phyloP scores from a whole-genome alignment of 495 filamentous ascomycete species.

The Stereocaulon alpinum region DNA sequence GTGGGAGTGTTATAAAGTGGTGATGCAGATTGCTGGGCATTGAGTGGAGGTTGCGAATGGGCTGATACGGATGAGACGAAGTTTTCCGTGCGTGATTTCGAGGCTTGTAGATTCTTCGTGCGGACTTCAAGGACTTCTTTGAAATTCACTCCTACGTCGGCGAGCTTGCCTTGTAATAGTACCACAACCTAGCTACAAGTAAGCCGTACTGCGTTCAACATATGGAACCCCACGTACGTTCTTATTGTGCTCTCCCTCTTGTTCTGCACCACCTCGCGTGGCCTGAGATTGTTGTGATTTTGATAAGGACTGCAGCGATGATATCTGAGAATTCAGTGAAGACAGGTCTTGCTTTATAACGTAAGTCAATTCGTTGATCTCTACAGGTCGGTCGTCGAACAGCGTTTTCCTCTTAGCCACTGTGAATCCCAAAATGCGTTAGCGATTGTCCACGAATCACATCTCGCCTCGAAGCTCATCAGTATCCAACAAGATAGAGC shows the following conservation, averaged over 20 bases:
- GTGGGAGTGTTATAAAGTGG: constrained; percentile 82
- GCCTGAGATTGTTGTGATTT: constrained; percentile 60
- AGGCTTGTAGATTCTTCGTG: constrained; percentile 97
- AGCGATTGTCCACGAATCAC: neutral
- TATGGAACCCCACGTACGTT: constrained; percentile 44
- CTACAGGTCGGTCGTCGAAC: constrained; percentile 91
- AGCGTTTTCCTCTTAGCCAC: constrained; percentile 94
- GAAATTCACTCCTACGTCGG: constrained; percentile 89
- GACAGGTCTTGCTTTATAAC: constrained; percentile 97
- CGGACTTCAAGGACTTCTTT: constrained; percentile 95
- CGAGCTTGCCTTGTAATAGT: constrained; percentile 83
- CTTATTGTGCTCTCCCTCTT: constrained; percentile 94
- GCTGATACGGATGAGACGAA: constrained; percentile 85
- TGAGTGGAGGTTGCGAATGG: constrained; percentile 57
- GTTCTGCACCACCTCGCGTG: constrained; percentile 46
- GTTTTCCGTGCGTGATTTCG: constrained; percentile 82
- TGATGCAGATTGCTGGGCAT: constrained; percentile 51
- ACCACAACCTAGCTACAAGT: constrained; percentile 53
- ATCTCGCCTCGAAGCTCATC: too few relatives aligned
- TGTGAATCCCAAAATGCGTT: constrained; percentile 22
- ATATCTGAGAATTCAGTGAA: constrained; percentile 78
- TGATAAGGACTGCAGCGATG: constrained; percentile 61
- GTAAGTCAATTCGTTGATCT: constrained; percentile 92
- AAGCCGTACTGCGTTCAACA: constrained; percentile 12
- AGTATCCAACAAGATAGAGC: too few relatives aligned